Evolutionary conservation across 345 rosid species (phyloP), one percentile per base, ranked within the genome.

Genomic region (Punica granatum): DNA sequence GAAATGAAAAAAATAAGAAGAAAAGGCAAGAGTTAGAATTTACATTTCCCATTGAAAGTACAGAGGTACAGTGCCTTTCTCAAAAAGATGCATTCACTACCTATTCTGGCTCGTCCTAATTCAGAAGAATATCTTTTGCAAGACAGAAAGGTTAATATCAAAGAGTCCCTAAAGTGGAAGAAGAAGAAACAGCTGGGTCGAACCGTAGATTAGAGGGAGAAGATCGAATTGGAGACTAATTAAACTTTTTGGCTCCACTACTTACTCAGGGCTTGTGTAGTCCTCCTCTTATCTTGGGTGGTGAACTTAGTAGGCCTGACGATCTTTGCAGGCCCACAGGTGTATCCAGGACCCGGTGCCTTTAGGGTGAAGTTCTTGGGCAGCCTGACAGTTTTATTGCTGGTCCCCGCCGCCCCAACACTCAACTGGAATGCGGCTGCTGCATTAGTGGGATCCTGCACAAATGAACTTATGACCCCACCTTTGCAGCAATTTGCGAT

Each of bases 261-360:
- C 98, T 83, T 90, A 90, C 98, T 75, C 83, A 81, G 46, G 70
- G 97, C 96, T 70, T 84, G 91, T 18, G 97, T 90, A 58, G 77
- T 78, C 81, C 98, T 85, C 76, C 87, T 85, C 69, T 79, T 83
- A 74, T 93, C 97, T 1, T 78, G 2, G 21, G 83, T 56, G 26
- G 78, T 10, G 66, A 80, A 89, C 79, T 53, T 83, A 69, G 69
- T 87, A 0, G 96, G 86, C 25, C 6, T 63, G 67, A 90, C 96
- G 8, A 71, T 56, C 74, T 84, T 83, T 1, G 84, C 94, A 0
- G 84, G 88, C 1, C 90, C 84, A 39, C 98, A 90, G 10, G 96
- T 82, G 64, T 90, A 93, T 62, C 98, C 98, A 9, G 94, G 97
- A 46, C 94, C 98, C 9, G 97, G 96, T 63, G 85, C 85, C 65